A percentile compares a stretch with the other conserved stretches of the same genome.
Evolutionary conservation across 2,329 filamentous ascomycete genomes (phyloP).

Genomic region (Westerdykella aurantiaca): DNA sequence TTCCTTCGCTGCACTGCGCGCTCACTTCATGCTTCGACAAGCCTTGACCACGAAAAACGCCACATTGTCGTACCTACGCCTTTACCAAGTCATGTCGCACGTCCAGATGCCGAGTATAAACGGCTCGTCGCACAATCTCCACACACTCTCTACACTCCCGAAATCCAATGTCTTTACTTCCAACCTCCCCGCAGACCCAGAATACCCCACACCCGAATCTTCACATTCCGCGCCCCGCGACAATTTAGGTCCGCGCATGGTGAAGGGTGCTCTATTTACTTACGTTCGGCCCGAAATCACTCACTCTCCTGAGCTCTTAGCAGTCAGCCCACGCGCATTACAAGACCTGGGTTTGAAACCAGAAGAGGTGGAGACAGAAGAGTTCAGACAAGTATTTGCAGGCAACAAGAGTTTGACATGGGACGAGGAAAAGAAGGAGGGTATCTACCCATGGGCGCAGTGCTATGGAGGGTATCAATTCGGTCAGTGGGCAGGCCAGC

Average conservation of each 20-base stretch:
- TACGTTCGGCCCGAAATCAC: constrained; percentile 78
- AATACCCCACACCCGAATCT: constrained; percentile 71
- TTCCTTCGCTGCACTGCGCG: not conserved
- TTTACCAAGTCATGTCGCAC: constrained; percentile 43
- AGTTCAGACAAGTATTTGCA: constrained; percentile 71
- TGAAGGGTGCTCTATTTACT: constrained; percentile 80
- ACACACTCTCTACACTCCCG: constrained; percentile 49
- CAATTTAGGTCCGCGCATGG: constrained; percentile 71
- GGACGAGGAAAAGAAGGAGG: constrained; percentile 54
- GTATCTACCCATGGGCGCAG: constrained; percentile 95
- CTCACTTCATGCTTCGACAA: constrained; percentile 11
- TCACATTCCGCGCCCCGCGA: constrained; percentile 78
- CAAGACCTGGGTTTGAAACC: constrained; percentile 69
- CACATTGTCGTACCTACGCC: constrained; percentile 24
- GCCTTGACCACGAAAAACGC: constrained; percentile 1
- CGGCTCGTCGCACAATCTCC: constrained; percentile 10
- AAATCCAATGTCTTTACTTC: constrained; percentile 61
- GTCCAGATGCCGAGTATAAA: constrained; percentile 27
- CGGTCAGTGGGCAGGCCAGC: constrained; percentile 89
- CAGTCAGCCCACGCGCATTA: constrained; percentile 72
- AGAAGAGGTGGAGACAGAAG: constrained; percentile 62
- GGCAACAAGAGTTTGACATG: constrained; percentile 80
- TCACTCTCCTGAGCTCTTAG: constrained; percentile 70
- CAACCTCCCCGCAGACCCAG: constrained; percentile 67
- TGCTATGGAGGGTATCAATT: constrained; percentile 76